Conservation (phyloP, 768 basidiomycete species). For the Saitozyma podzolica region DNA sequence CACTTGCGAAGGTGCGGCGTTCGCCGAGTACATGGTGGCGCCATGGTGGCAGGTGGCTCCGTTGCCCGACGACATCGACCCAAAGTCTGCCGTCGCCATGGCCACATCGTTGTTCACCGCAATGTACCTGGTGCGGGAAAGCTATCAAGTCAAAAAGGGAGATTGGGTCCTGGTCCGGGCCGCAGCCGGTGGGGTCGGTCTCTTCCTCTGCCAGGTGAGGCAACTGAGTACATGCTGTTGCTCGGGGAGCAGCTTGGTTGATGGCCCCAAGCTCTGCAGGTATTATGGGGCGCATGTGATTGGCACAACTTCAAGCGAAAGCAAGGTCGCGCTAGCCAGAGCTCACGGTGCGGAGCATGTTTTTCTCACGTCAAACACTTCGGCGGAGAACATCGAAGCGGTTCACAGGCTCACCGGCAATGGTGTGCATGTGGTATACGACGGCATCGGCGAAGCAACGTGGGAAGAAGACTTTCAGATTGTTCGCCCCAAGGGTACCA, state of each 20-base stretch:
- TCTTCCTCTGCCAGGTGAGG: conserved; percentile 53
- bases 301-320: conserved; percentile 81
- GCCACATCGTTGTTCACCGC: conserved; percentile 76
- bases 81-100: conserved; percentile 66
- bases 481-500: conserved; percentile 80
- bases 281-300: conserved; percentile 82
- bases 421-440: conserved; percentile 74
- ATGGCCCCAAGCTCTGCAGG: conserved; percentile 57
- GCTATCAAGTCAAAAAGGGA: conserved; percentile 71
- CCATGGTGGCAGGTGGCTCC: conserved; percentile 65
- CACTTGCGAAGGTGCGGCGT: conserved; percentile 52
- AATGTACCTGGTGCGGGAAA: conserved; percentile 74
- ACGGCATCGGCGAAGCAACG: conserved; percentile 97
- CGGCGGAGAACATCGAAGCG: conserved; percentile 63
- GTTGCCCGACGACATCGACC: conserved; percentile 63
- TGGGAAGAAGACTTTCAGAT: conserved; percentile 80
- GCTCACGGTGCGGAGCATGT: conserved; percentile 81
- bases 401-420: conserved; percentile 42
- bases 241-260: background rate
- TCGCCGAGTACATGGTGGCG: conserved; percentile 71
- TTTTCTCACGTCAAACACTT: conserved; percentile 65
- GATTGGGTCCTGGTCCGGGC: conserved; percentile 85
- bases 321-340: conserved; percentile 79
- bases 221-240: background rate
- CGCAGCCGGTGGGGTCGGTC: conserved; percentile 81